These are phyloP conservation scores for Turritis glabra DNA, from an alignment of 345 rosid genomes.

Conservation along the genomic window DNA sequence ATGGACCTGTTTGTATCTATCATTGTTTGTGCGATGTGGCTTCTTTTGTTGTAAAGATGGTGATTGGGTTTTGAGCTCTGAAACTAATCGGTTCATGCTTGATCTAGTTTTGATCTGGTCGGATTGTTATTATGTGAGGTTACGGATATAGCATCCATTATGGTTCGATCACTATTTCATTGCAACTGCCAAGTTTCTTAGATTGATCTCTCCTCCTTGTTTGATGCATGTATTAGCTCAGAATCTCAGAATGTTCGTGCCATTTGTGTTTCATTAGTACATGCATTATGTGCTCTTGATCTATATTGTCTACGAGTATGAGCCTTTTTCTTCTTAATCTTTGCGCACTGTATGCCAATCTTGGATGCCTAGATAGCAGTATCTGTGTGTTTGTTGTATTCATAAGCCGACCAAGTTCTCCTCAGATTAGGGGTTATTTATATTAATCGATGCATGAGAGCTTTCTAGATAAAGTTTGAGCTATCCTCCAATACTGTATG, in stretches of 20 bases:
- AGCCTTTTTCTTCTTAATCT: background rate
- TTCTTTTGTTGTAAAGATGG: background rate
- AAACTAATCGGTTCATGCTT: constrained; percentile 22
- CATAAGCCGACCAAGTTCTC: background rate
- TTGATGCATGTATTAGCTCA: constrained; percentile 15
- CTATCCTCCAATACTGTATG: background rate
- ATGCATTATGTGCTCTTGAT: constrained; percentile 17
- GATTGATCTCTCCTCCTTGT: background rate
- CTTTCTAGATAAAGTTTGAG: background rate
- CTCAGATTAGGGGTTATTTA: background rate
- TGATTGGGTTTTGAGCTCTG: constrained; percentile 19
- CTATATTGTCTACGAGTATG: background rate
- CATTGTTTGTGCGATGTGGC: background rate
- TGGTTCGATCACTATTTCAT: constrained; percentile 19
- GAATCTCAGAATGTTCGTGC: background rate
- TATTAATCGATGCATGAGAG: constrained; percentile 9
- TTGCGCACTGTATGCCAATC: background rate
- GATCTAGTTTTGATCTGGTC: constrained; percentile 1
- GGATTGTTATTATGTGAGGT: background rate
- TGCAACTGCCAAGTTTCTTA: constrained; percentile 4
- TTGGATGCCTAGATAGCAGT: background rate
- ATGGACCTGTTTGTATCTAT: background rate
- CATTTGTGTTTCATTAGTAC: background rate
- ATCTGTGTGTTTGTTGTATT: background rate
- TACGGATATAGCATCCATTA: background rate